These are phyloP conservation scores for Escovopsis sp. DNA, from an alignment of 2,329 filamentous ascomycete species.

Conservation along the genomic window DNA sequence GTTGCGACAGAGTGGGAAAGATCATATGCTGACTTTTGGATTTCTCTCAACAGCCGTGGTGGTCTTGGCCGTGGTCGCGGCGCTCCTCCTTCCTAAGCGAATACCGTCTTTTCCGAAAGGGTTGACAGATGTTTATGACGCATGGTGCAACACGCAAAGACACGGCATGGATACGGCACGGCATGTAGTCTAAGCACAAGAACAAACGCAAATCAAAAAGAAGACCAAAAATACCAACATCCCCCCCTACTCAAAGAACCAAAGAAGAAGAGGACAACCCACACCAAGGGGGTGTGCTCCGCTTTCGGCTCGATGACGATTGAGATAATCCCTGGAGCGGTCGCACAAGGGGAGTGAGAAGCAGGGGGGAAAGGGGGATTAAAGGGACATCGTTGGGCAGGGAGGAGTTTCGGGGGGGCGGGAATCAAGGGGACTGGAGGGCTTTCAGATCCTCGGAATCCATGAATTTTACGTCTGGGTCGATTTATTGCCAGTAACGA, in stretches of 20 bases:
- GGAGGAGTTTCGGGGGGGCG: slow-evolving; percentile 31
- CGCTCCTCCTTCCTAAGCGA: slow-evolving; percentile 49
- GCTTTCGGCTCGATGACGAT: no score
- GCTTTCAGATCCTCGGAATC: slow-evolving; percentile 31
- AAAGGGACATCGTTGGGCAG: slow-evolving; percentile 6
- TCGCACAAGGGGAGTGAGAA: slow-evolving; percentile 17
- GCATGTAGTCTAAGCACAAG: slow-evolving; percentile 28
- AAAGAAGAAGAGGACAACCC: no score
- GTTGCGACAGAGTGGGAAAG: no score
- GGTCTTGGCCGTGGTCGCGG: slow-evolving; percentile 81
- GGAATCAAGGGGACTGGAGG: no score
- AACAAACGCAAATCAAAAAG: no score
- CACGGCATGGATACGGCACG: no score
- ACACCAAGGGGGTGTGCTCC: no score
- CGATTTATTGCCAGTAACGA: slow-evolving; percentile 24
- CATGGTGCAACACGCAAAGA: slow-evolving; percentile 21
- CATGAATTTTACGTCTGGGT: slow-evolving; percentile 33
- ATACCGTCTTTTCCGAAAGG: slow-evolving; percentile 21
- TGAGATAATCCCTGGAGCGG: no score
- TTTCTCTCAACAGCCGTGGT: slow-evolving; percentile 46
- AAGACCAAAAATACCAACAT: no score
- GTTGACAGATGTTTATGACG: slow-evolving; percentile 27
- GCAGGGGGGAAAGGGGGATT: slow-evolving; percentile 24
- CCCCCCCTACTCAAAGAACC: no score
- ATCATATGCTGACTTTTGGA: slow-evolving; percentile 18